phyloP scores from a whole-genome alignment of 1,284 basidiomycete species.

The Apiotrichum sp. region DNA sequence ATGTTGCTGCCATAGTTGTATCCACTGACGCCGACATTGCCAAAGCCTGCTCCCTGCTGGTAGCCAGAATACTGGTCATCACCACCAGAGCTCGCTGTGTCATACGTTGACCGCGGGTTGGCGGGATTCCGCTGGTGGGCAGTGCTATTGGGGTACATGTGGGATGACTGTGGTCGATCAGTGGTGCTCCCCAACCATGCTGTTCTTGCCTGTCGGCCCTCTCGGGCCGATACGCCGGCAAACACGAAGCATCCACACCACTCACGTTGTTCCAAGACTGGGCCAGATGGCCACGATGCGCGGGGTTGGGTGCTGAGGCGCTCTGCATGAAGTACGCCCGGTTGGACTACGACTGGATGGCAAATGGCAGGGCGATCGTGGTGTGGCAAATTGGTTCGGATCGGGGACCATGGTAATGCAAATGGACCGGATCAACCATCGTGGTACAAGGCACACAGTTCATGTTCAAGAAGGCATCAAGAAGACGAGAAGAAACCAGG shows the following conservation, averaged over 20 bases:
- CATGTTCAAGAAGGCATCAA: not conserved
- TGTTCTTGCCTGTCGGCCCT: no score
- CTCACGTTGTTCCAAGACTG: constrained; percentile 24
- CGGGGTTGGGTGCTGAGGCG: constrained; percentile 16
- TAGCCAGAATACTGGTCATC: constrained; percentile 22
- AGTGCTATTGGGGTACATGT: constrained; percentile 25
- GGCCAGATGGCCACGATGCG: constrained; percentile 16
- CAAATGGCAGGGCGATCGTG: not conserved
- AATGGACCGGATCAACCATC: no score
- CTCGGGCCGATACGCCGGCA: not conserved
- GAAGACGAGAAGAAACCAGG: not conserved
- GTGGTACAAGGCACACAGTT: not conserved
- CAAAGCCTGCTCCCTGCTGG: constrained; percentile 16
- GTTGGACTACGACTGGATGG: not conserved
- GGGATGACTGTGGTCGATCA: constrained; percentile 5
- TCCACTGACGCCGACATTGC: constrained; percentile 19
- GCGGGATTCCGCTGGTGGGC: constrained; percentile 26
- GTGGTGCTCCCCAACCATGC: no score
- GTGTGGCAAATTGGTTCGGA: not conserved
- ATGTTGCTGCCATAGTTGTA: constrained; percentile 18
- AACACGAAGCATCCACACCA: constrained; percentile 1
- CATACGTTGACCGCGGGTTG: constrained; percentile 29
- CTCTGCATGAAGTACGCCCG: constrained; percentile 23
- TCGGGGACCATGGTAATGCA: not conserved
- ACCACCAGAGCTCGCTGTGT: constrained; percentile 13